These are phyloP conservation scores for Magnusiomyces paraingens DNA, from an alignment of 1,139 yeast genomes.

Conservation along the genomic window DNA sequence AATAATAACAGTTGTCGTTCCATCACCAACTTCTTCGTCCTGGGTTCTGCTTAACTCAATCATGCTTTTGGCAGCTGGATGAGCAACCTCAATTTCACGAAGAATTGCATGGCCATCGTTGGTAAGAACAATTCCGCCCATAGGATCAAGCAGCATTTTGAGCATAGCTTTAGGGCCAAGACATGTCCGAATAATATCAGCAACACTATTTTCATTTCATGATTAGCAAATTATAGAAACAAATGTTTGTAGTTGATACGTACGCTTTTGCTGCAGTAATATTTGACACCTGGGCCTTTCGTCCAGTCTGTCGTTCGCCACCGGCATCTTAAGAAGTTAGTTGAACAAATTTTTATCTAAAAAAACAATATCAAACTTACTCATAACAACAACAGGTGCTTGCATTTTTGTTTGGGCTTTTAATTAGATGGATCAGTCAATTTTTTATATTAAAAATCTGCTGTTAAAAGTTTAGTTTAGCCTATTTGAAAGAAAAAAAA, in stretches of 20 bases:
- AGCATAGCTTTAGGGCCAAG: slow-evolving; percentile 99
- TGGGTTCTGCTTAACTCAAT: slow-evolving; percentile 94
- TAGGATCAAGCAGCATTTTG: slow-evolving; percentile 95
- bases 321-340: slow-evolving; percentile 48
- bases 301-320: slow-evolving; percentile 91
- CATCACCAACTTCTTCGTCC: slow-evolving; percentile 99
- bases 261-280: slow-evolving; percentile 96
- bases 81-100: slow-evolving; percentile 95
- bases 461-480: neutral
- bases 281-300: slow-evolving; percentile 94
- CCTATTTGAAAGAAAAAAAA: neutral
- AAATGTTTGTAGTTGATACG: slow-evolving; percentile 13
- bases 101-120: slow-evolving; percentile 98
- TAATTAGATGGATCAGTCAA: neutral
- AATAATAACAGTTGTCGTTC: slow-evolving; percentile 88
- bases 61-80: slow-evolving; percentile 99
- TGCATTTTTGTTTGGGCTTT: slow-evolving; percentile 40
- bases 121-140: slow-evolving; percentile 97
- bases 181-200: slow-evolving; percentile 95
- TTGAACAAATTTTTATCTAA: neutral
- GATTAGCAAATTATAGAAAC: slow-evolving; percentile 4
- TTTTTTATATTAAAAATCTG: neutral
- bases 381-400: slow-evolving; percentile 63
- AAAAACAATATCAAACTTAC: slow-evolving; percentile 27
- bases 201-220: slow-evolving; percentile 40